Evolutionary conservation across 495 filamentous ascomycete genomes (phyloP).

Genomic region (Rusavskia elegans): DNA sequence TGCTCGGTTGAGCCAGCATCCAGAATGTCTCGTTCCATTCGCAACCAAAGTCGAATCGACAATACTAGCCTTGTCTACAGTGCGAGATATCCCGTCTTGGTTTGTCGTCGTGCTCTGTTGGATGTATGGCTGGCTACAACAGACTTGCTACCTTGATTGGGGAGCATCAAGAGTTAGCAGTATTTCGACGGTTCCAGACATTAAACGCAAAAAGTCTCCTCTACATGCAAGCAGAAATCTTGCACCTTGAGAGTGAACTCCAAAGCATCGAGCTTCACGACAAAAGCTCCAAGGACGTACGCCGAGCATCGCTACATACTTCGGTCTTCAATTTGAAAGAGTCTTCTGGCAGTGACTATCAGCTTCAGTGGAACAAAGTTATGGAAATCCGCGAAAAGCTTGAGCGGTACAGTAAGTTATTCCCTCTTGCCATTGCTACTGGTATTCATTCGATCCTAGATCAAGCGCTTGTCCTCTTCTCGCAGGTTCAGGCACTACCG

Average conservation of each 20-base stretch:
- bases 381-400: neutral
- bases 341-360: neutral
- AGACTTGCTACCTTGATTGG: neutral
- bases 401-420: neutral
- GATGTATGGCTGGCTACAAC: neutral
- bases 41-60: no score
- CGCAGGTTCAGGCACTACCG: no score
- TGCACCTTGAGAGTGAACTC: neutral
- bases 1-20: no score
- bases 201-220: neutral
- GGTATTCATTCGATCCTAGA: no score
- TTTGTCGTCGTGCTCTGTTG: no score
- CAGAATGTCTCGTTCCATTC: no score
- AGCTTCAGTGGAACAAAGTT: neutral
- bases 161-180: neutral
- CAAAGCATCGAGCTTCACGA: neutral
- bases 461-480: no score
- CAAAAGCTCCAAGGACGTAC: neutral
- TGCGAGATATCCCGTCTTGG: neutral
- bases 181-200: neutral
- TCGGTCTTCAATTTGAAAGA: neutral
- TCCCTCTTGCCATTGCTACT: neutral
- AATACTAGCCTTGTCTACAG: no score
- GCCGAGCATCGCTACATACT: neutral
- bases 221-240: neutral